Evolutionary conservation across 768 basidiomycete species (phyloP), one percentile per base, ranked within the genome.

Genomic region (Leucogyrophana mollusca): DNA sequence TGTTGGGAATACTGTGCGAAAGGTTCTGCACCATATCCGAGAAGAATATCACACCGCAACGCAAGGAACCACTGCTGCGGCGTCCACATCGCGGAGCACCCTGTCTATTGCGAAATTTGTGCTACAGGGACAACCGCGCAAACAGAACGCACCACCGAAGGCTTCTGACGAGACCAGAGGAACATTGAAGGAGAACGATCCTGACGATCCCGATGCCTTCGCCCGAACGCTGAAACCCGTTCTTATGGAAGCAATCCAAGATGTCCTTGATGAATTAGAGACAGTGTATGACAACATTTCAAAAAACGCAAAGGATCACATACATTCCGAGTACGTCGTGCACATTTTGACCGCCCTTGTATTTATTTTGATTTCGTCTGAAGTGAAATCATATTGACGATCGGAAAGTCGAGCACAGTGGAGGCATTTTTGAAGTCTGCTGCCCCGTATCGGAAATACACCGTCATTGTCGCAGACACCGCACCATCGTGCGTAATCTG

Each of bases 221-320:
- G 83, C 89, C 8, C 71, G 76, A 33, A 79, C 79, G 27, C 64
- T 98, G 42, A 96, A 94, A 68, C 95, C 95, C 2, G 87, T 96
- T 1, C 75, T 99, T 45, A 92, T 97, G 78, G 93, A 96, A 65
- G 96, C 94, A 6, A 94, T 99, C 42, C 89, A 95, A 60, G 95
- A 97, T 60, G 90, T 97, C 14, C 76, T 96, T 36, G 93, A 96
- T 54, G 96, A 99, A 66, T 73, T 99, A 30, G 94, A 96, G 64
- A 94, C 90, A 2, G 94, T 95, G 1, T 92, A 97, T 56, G 90
- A 96, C 55, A 94, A 87, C 56, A 86, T 98, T 16, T 89, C 90
- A 8, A 95, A 90, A 72, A 90, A 89, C 56, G 92, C 94, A 2
- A 88, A 83, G 66, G 94, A 96, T 64, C 94, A 98, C 62, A 89